Conservation (phyloP, 163 green algal genomes). For the Scenedesmus sp. region DNA sequence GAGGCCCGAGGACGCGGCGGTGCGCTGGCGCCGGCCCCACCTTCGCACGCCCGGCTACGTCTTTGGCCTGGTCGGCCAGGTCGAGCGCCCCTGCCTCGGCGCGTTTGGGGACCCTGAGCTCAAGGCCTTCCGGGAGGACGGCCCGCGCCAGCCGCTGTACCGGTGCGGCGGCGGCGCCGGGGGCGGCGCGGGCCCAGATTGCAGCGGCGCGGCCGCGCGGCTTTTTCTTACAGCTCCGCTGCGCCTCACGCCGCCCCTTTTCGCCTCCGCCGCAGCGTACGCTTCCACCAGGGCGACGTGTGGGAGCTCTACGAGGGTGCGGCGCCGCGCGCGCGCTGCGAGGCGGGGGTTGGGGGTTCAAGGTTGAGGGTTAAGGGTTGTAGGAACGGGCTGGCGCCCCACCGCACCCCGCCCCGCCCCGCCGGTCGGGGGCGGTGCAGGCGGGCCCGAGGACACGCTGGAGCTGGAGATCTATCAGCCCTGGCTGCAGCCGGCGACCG, state of each 20-base stretch:
- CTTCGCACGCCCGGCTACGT: slow-evolving; percentile 64
- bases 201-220: too few species aligned
- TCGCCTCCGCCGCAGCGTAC: slow-evolving; percentile 52
- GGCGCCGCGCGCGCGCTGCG: too few species aligned
- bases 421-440: slow-evolving; percentile 14
- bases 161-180: slow-evolving; percentile 40
- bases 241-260: too few species aligned
- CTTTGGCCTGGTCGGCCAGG: slow-evolving; percentile 47
- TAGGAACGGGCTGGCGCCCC: too few species aligned
- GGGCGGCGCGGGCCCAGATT: too few species aligned
- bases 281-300: slow-evolving; percentile 55
- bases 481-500: slow-evolving; percentile 51
- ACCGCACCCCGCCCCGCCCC: too few species aligned
- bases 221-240: too few species aligned
- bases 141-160: slow-evolving; percentile 50
- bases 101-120: slow-evolving; percentile 54
- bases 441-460: slow-evolving; percentile 43
- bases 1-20: slow-evolving; percentile 47
- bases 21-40: slow-evolving; percentile 60
- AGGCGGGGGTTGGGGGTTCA: too few species aligned
- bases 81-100: slow-evolving; percentile 41
- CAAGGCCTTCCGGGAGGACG: slow-evolving; percentile 43
- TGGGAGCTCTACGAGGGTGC: slow-evolving; percentile 55
- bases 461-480: slow-evolving; percentile 61
- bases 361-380: too few species aligned